Evolutionary conservation across 148 eudicot species (phyloP), one percentile per base, ranked within the genome.

Genomic region (Spergularia marina): DNA sequence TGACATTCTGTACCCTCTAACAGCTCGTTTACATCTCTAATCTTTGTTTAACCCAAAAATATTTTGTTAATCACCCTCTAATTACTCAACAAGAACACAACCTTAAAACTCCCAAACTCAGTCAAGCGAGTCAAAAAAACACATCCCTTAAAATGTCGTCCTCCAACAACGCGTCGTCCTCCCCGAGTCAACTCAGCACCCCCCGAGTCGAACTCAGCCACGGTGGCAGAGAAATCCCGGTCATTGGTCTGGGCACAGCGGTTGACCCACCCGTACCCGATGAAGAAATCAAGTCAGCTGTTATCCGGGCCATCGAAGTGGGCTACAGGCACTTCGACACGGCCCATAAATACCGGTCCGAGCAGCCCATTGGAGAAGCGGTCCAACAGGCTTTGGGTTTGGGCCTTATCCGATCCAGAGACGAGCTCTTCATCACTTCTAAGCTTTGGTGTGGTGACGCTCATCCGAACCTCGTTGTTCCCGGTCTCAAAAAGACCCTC

Each of bases 321-420:
- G 92, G 92, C 3, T 89, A 83, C 59, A 78, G 90, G 40, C 90
- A 89, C 75, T 86, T 89, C 58, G 91, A 89, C 61, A 86, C 89
- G 52, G 91, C 91, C 69, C 82, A 57, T 57, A 78, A 75, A 25
- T 89, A 89, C 61, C 41, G 79, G 0, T 77, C 89, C 0, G 91
- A 89, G 81, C 55, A 67, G 77, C 83, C 91, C 41, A 65, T 87
- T 16, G 91, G 91, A 0, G 84, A 85, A 9, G 91, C 85, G 4
- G 68, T 85, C 21, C 63, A 54, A 57, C 83, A 87, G 64, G 88
- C 92, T 5, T 18, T 91, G 30, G 34, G 23, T 14, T 69, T 69
- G 57, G 88, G 91, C 39, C 68, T 91, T 11, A 75, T 91, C 71
- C 74, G 70, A 56, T 80, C 86, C 4, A 87, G 96, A 12, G 87